Base-by-base conservation (phyloP, 441 rosid genomes). In the Croton setiger region DNA sequence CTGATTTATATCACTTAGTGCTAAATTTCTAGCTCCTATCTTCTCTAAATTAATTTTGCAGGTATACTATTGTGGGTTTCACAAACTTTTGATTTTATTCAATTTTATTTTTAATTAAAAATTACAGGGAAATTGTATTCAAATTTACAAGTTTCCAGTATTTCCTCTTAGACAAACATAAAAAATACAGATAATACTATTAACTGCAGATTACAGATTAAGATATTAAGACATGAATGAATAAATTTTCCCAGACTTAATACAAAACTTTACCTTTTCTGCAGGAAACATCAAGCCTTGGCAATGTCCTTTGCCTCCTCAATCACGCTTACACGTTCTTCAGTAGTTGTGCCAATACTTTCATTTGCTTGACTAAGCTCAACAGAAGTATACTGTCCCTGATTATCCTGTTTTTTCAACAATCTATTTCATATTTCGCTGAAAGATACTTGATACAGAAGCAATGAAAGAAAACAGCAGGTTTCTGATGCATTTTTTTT, bases 301-400 rank as follows among this genome's bases (percentile, higher is more conserved):
- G 57, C 68, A n/a, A 66, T 53, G 43, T 82, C 90, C 68, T 81
- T 85, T 70, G 72, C 87, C 60, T 88, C 90, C 88, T 85, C 87
- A 2, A 90, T 91, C 60, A 90, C 96, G 63, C 88, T 82, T 57
- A 94, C 94, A 66, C 88, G 82, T 78, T 94, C 99, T 87, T 94
- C 99, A 5, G 97, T 94, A 45, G 98, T 94, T 41, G 85, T 88
- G 48, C 99, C 97, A 31, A 94, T 91, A 67, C 89, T 89, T 75
- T 93, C 98, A 41, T 94, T 94, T 9, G 98, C 94, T n/a, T 88
- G 90, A 74, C 84, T 88, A 74, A 94, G 81, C 56, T 91, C 89
- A 48, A 90, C 87, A 70, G 90, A 86, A 71, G 64, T 84, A 77
- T 76, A 92, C 70, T 85, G 83, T 70, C 98, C 97, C n/a, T 83